These are phyloP conservation scores for Penicillium brevicompactum DNA, from an alignment of 2,329 filamentous ascomycete genomes.

Conservation along the genomic window DNA sequence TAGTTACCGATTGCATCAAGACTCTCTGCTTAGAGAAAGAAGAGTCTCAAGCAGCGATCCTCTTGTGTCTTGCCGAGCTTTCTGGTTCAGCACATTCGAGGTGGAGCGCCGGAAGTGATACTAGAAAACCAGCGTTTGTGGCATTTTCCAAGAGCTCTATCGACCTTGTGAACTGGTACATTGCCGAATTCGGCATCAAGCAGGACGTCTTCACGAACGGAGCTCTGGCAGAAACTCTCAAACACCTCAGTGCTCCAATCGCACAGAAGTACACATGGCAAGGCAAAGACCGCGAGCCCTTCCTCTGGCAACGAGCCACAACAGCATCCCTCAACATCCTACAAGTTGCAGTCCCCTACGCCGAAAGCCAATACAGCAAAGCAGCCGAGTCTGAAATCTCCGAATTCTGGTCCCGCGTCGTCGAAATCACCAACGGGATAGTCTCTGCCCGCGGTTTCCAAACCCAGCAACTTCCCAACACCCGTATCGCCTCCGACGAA, in stretches of 20 bases:
- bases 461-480: constrained; percentile 43
- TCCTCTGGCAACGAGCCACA: constrained; percentile 81
- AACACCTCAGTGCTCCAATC: constrained; percentile 70
- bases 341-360: constrained; percentile 63
- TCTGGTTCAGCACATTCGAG: constrained; percentile 59
- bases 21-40: constrained; percentile 40
- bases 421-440: constrained; percentile 68
- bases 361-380: constrained; percentile 48
- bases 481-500: constrained; percentile 67
- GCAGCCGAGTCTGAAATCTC: constrained; percentile 45
- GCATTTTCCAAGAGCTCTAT: constrained; percentile 85
- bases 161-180: constrained; percentile 59
- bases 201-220: constrained; percentile 70
- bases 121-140: constrained; percentile 74
- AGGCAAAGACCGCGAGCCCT: constrained; percentile 68
- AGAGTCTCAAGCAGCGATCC: constrained; percentile 38
- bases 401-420: constrained; percentile 70
- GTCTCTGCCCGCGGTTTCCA: constrained; percentile 63
- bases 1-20: constrained; percentile 39
- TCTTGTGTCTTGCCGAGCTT: constrained; percentile 64
- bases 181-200: constrained; percentile 50
- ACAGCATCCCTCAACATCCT: constrained; percentile 70
- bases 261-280: constrained; percentile 78
- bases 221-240: constrained; percentile 66
- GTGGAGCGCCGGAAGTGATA: constrained; percentile 40